Evolutionary conservation across 164 flowering plant genomes (phyloP).

Genomic region (Vitis riparia): DNA sequence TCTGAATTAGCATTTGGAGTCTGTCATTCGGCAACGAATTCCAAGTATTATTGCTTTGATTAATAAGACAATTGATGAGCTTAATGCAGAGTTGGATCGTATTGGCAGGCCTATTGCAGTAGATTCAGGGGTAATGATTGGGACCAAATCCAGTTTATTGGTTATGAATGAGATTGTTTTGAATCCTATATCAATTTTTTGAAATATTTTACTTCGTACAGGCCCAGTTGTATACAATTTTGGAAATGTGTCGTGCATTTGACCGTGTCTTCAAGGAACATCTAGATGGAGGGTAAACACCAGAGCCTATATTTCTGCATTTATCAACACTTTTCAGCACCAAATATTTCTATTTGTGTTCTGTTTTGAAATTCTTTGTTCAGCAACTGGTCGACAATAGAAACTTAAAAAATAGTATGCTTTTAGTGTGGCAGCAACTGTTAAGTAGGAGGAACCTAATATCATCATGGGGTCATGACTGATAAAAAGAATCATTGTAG

Average conservation of each 20-base stretch:
- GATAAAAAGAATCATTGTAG: too few species aligned
- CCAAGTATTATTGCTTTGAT: slow-evolving; percentile 93
- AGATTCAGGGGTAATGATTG: slow-evolving; percentile 79
- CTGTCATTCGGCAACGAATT: slow-evolving; percentile 80
- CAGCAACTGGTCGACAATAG: too few species aligned
- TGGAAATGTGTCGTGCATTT: slow-evolving; percentile 88
- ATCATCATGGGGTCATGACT: too few species aligned
- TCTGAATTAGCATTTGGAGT: slow-evolving; percentile 75
- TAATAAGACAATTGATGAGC: slow-evolving; percentile 87
- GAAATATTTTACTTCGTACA: slow-evolving; percentile 23
- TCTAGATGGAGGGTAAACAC: slow-evolving; percentile 80
- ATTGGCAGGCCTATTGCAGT: slow-evolving; percentile 93
- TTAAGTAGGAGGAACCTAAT: too few species aligned
- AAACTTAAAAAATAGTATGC: too few species aligned
- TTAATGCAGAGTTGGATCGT: slow-evolving; percentile 87
- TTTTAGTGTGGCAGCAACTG: too few species aligned
- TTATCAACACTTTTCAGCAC: background rate
- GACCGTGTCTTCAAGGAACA: slow-evolving; percentile 83
- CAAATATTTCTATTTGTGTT: background rate
- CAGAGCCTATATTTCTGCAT: background rate
- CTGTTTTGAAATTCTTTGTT: slow-evolving; percentile 1
- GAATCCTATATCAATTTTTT: slow-evolving; percentile 7
- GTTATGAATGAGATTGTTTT: background rate
- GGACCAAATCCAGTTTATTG: slow-evolving; percentile 3
- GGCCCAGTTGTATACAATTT: slow-evolving; percentile 80